Percentiles rank a stretch among this genome's conserved stretches.
These are phyloP conservation scores for Camellia oleifera DNA, from an alignment of 179 eudicot species.

Conservation along the genomic window DNA sequence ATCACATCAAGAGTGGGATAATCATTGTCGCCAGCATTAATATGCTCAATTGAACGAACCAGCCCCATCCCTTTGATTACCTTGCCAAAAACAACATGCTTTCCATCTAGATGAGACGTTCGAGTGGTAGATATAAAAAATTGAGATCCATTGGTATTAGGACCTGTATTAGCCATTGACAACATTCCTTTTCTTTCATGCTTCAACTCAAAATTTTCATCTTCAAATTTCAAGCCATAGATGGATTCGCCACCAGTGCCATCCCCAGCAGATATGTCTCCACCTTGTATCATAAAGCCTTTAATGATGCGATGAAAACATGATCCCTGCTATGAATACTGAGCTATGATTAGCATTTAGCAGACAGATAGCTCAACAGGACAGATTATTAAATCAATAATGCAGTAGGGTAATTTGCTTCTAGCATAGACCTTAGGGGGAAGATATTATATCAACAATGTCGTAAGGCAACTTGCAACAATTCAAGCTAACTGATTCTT, in stretches of 20 bases:
- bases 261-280: constrained; percentile 51
- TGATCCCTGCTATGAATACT: constrained; percentile 42
- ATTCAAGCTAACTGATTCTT: neutral
- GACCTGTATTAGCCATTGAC: constrained; percentile 76
- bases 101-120: constrained; percentile 63
- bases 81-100: constrained; percentile 79
- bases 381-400: neutral
- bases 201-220: constrained; percentile 70
- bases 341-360: constrained; percentile 5
- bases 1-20: constrained; percentile 46
- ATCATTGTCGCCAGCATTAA: constrained; percentile 28
- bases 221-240: constrained; percentile 64
- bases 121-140: constrained; percentile 65
- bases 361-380: neutral
- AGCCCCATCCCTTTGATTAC: constrained; percentile 73
- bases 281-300: constrained; percentile 69
- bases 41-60: constrained; percentile 62
- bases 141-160: constrained; percentile 73
- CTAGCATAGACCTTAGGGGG: neutral
- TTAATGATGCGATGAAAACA: constrained; percentile 57
- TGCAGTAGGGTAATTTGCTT: no score
- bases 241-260: constrained; percentile 72
- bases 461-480: neutral
- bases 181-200: constrained; percentile 79
- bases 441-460: no score